A percentile compares a stretch with the other conserved stretches of the same genome.
These are phyloP conservation scores for Aspergillus fumigatus DNA, from an alignment of 2,329 filamentous ascomycete species.

Conservation along the genomic window DNA sequence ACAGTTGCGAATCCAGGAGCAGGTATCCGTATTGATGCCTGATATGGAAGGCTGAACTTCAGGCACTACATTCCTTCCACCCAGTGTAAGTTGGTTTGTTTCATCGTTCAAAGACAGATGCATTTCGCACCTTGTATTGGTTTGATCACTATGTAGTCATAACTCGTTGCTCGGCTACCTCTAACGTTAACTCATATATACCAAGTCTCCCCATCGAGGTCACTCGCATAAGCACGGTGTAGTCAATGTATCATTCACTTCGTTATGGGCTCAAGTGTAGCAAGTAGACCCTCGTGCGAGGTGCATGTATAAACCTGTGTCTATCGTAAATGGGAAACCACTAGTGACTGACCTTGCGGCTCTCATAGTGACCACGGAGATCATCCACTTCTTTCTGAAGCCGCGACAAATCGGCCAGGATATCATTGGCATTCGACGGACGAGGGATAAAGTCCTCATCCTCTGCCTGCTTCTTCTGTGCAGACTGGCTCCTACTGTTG, in stretches of 20 bases:
- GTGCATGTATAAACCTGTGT: not conserved
- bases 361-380: slow-evolving; percentile 37
- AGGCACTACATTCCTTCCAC: too few species aligned
- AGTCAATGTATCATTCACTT: not conserved
- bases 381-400: slow-evolving; percentile 73
- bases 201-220: not conserved
- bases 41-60: not conserved
- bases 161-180: not conserved
- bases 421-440: slow-evolving; percentile 50
- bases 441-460: slow-evolving; percentile 26
- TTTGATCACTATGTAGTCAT: not conserved
- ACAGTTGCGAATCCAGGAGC: not conserved
- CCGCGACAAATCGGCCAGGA: slow-evolving; percentile 67
- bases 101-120: not conserved
- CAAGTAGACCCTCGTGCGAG: not conserved
- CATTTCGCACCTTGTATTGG: not conserved
- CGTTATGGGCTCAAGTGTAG: not conserved
- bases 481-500: slow-evolving; percentile 21
- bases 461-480: slow-evolving; percentile 17
- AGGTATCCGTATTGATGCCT: not conserved
- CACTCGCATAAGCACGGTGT: not conserved
- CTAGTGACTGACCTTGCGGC: slow-evolving; percentile 25
- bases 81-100: too few species aligned
- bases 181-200: not conserved
- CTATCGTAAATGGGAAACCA: slow-evolving; percentile 5